Evolutionary conservation across 2,329 filamentous ascomycete genomes (phyloP), one percentile per base, ranked within the genome.

Genomic region (Trichoderma sp.): DNA sequence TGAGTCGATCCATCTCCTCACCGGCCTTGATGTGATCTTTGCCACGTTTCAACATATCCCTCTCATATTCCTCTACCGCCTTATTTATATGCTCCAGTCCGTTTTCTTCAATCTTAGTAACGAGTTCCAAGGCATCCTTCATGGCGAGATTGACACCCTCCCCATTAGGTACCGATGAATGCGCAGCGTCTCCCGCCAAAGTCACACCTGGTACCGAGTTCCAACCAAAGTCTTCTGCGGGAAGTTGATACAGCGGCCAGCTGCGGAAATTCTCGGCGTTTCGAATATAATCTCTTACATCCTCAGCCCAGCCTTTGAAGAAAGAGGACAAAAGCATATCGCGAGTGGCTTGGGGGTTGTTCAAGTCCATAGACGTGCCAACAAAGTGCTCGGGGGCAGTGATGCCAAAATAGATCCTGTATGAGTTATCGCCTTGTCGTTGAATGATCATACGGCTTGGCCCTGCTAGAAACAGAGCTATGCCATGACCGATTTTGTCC

Each of bases 141-240:
- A 63, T 63, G 60, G 60, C 60, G 34, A 66, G 43, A 66, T 66
- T 66, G 63, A 66, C 63, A 28, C 63, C 63, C 21, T 66, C 63
- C 51, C 63, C 63, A 34, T 66, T 66, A 28, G 63, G 63, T 18
- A 66, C 26, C 28, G 51, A 53, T 26, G 57, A 66, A 36, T 66
- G 63, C 7, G 63, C 63, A 51, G 63, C 63, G 51, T 66, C 63
- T 53, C 63, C 63, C 28, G 51, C 63, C 43, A 66, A 36, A 66
- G 63, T 66, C 32, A 56, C 63, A n/a, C 63, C 63, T 14, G 60
- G 34, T 30, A 63, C 36, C 24, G 36, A 63, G 9, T 43, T 63
- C 60, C 60, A 63, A 43, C 60, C 34, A 63, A 63, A 43, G 34
- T 15, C 14, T 63, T 63, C 60, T 43, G 34, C 7, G 21, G 60